Evolutionary conservation across 345 rosid species (phyloP), one percentile per base, ranked within the genome.

Genomic region (Pistacia atlantica): DNA sequence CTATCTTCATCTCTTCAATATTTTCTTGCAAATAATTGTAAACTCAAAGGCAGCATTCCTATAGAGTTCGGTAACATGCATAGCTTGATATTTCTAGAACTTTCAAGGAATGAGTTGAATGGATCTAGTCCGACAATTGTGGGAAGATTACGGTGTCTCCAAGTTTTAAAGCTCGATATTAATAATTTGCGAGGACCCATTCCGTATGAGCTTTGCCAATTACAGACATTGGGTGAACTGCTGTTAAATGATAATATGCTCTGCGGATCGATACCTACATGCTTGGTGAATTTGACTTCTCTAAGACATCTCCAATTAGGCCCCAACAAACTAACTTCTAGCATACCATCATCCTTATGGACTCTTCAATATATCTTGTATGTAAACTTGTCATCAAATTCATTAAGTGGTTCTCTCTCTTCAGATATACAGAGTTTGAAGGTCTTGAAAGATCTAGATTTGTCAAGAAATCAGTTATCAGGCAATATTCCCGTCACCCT

Each of bases 361-460:
- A 61, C 3, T 33, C 57, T 79, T 8, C 9, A 38, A n/a, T 65
- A 60, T 65, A 22, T 79, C 37, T 42, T 79, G 70, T 1, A 17
- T 2, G 11, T 77, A 3, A 64, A 81, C n/a, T 56, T 81, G 25
- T 77, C 80, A 8, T 81, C 72, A 3, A 73, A 81, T 77, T 63
- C 5, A 8, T 58, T 77, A 1, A 18, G n/a, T 13, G 81, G 84
- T 0, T 3, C 52, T 2, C 54, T 77, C 1, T 62, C 75, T 25
- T 3, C 13, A 9, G 58, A 4, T 12, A 51, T 51, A 14, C 16
- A 14, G 5, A 51, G 17, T 11, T 51, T 51, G 17, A 51, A 51
- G 1, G 55, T 51, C 55, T 51, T 51, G 55, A 51, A 0, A 0
- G 55, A 11, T 51, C 17, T 14, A 51, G 55, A 51, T 51, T 51